These are phyloP conservation scores for Flagelloscypha sp. DNA, from an alignment of 768 basidiomycete species.

Conservation along the genomic window DNA sequence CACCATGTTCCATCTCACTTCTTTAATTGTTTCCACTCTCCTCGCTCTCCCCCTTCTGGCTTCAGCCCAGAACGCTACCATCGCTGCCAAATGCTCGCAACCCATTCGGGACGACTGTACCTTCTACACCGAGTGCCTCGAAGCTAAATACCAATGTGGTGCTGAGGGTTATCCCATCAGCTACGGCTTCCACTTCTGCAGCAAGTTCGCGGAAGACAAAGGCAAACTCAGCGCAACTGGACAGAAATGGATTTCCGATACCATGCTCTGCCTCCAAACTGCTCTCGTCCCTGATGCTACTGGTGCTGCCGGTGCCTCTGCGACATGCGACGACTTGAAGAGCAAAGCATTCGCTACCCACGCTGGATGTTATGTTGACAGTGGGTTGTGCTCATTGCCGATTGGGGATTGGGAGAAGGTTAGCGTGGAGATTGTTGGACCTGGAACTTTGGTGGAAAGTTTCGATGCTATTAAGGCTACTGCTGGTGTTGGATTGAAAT, in stretches of 20 bases:
- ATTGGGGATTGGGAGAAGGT: conserved; percentile 28
- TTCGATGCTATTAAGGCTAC: conserved; percentile 22
- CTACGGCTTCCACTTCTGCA: conserved; percentile 33
- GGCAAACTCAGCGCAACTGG: conserved; percentile 22
- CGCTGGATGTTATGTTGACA: conserved; percentile 30
- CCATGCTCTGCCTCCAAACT: conserved; percentile 38
- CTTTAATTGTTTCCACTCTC: no score
- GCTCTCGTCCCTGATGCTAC: conserved; percentile 29
- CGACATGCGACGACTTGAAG: conserved; percentile 25
- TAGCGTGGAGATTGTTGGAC: conserved; percentile 25
- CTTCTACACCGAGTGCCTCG: conserved; percentile 38
- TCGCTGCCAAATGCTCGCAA: conserved; percentile 15
- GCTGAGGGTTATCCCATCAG: conserved; percentile 33
- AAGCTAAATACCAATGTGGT: conserved; percentile 37
- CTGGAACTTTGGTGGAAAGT: conserved; percentile 23
- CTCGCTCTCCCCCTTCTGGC: no score
- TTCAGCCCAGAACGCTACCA: no score
- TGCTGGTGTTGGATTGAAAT: conserved; percentile 21
- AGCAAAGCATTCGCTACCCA: conserved; percentile 34
- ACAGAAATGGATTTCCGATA: conserved; percentile 34
- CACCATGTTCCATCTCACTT: no score
- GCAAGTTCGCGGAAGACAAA: conserved; percentile 25
- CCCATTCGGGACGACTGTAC: conserved; percentile 31
- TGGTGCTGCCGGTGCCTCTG: conserved; percentile 10
- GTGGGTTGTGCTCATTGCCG: conserved; percentile 32